Base-by-base conservation (phyloP, 2,329 filamentous ascomycete genomes). In the Pezicula radicicola region DNA sequence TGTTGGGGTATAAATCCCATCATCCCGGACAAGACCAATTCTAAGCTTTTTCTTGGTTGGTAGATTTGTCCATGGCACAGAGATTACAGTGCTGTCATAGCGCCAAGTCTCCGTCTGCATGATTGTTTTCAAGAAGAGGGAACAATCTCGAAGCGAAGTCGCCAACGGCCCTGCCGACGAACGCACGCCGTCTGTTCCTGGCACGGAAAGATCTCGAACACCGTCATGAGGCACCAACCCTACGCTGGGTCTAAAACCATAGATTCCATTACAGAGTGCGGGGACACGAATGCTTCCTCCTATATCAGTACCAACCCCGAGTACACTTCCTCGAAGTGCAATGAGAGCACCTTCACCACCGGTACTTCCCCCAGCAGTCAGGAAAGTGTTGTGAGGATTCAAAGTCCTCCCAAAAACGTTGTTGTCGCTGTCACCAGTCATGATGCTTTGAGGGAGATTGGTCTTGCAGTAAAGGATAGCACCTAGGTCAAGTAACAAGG, bases 381-480 rank as follows among this genome's bases (percentile, higher is more conserved):
- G 70, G 16, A 72, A 68, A 6, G 76, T 70, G 50, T 84, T 84
- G 25, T 73, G 66, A 0, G 84, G 83, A 57, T 86, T 86, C 33
- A 85, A 66, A 0, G 79, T 80, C 39, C 80, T 74, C 1, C 83
- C 82, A 55, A 81, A 81, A 33, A 85, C 63, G 56, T 84, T 77
- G 64, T 85, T 85, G 43, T 77, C 72, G 8, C 73, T 76, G 60
- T 85, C 82, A 40, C 80, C 63, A 6, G 69, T 71, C 54, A 70
- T 70, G 54, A 80, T 65, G 0, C 76, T 77, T 54, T 81, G 77
- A 1, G 85, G 84, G 2, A 88, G 72, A 56, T 87, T 88, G 2
- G 85, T 88, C 67, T 88, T 88, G 56, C 79, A 75, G 55, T 87
- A 85, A 28, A 84, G 69, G 0, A 88, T 73, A 1, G 84, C 84